These are phyloP conservation scores for Coemansia sp. DNA, from an alignment of 192 early-diverging fungal genomes.

Conservation along the genomic window DNA sequence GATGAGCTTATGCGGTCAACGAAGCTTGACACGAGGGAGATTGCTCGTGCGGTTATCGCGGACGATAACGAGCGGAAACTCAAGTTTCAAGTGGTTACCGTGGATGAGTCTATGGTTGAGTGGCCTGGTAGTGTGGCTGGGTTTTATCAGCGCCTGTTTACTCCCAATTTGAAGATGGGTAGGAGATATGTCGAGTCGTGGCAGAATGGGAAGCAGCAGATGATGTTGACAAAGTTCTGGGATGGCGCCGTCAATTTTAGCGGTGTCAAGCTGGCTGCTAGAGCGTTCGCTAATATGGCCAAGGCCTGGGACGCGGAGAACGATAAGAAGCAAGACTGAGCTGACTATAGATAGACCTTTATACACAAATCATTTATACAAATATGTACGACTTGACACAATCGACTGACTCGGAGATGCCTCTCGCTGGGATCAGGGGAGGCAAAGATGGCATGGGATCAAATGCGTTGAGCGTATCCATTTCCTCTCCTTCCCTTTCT, in stretches of 20 bases:
- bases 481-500: neutral
- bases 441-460: neutral
- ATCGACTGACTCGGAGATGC: too few relatives aligned
- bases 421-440: neutral
- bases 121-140: neutral
- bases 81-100: constrained; percentile 5
- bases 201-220: constrained; percentile 17
- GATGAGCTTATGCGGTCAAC: neutral
- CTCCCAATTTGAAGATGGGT: constrained; percentile 12
- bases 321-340: constrained; percentile 1
- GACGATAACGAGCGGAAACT: neutral
- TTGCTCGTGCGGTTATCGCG: neutral
- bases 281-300: constrained; percentile 3
- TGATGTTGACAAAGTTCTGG: constrained; percentile 16
- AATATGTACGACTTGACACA: neutral
- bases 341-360: neutral
- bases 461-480: neutral
- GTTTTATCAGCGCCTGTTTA: constrained; percentile 7
- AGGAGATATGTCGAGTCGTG: constrained; percentile 27
- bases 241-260: constrained; percentile 1
- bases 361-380: neutral
- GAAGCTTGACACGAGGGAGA: neutral
- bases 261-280: constrained; percentile 15
- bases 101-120: constrained; percentile 12
- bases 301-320: constrained; percentile 7